Evolutionary conservation across 805 yeast species (phyloP).

Genomic region (Candida namnaoensis): DNA sequence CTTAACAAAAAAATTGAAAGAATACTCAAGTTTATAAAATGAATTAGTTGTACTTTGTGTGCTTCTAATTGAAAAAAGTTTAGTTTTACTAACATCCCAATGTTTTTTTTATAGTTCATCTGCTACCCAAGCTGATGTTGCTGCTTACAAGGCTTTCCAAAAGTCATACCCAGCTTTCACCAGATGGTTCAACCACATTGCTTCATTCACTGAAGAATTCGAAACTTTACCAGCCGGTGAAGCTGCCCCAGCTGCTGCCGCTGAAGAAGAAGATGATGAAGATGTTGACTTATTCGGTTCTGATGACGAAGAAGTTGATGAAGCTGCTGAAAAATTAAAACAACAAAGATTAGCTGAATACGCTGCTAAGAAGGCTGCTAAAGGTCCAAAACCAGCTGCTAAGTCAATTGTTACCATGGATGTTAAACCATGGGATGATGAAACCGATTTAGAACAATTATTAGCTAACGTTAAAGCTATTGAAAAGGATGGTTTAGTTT

Average conservation of each 20-base stretch:
- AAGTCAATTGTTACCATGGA: conserved; percentile 95
- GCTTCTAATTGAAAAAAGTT: not conserved
- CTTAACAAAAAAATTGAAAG: not conserved
- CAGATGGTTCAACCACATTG: conserved; percentile 99
- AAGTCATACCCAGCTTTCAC: conserved; percentile 85
- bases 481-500: conserved; percentile 85
- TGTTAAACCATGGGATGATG: conserved; percentile 99
- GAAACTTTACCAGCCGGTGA: conserved; percentile 70
- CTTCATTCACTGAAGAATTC: conserved; percentile 84
- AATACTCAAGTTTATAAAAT: too few relatives aligned
- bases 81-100: conserved; percentile 9
- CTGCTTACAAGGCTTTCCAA: conserved; percentile 92
- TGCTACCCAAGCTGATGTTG: conserved; percentile 93
- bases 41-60: too few relatives aligned
- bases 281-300: conserved; percentile 94
- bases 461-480: conserved; percentile 79
- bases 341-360: conserved; percentile 97
- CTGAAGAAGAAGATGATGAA: conserved; percentile 74
- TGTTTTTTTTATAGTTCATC: conserved; percentile 44
- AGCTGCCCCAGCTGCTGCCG: conserved; percentile 40
- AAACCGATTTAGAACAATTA: conserved; percentile 89
- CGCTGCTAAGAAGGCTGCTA: conserved; percentile 94
- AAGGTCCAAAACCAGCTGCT: conserved; percentile 98
- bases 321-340: conserved; percentile 94
- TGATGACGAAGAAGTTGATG: conserved; percentile 87